Percentiles rank a stretch among this genome's conserved stretches.
Evolutionary conservation across 352 stramenopile genomes (phyloP).

Genomic region (Labyrinthula sp.): DNA sequence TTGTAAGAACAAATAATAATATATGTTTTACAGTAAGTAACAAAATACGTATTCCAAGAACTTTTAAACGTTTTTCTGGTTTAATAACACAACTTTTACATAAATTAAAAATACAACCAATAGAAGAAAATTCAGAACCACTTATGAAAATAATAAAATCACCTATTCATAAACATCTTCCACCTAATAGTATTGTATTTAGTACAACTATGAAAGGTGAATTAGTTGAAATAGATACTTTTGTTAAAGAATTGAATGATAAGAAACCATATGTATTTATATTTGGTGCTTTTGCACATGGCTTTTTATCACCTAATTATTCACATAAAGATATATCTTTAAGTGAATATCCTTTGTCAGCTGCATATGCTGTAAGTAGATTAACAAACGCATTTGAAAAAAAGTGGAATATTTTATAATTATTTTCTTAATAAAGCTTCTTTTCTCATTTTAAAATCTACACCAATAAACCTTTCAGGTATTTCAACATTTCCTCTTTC

Average conservation of each 20-base stretch:
- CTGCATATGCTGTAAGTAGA: constrained; percentile 59
- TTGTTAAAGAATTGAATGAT: constrained; percentile 65
- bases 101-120: constrained; percentile 97
- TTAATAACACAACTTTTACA: constrained; percentile 97
- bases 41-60: constrained; percentile 89
- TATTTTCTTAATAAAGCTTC: constrained; percentile 16
- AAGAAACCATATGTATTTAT: constrained; percentile 85
- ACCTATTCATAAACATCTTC: constrained; percentile 84
- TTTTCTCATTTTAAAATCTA: constrained; percentile 2
- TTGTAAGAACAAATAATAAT: constrained; percentile 85
- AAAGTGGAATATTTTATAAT: constrained; percentile 94
- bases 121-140: constrained; percentile 52
- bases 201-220: constrained; percentile 36
- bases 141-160: constrained; percentile 99
- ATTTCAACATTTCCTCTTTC: no score
- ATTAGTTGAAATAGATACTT: constrained; percentile 44
- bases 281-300: constrained; percentile 85
- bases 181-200: constrained; percentile 77
- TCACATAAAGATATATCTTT: constrained; percentile 89
- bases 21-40: constrained; percentile 94
- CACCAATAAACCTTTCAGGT: neutral
- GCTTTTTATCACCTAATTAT: constrained; percentile 84
- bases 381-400: constrained; percentile 88
- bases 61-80: constrained; percentile 91
- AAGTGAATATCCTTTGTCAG: constrained; percentile 74